phyloP scores from a whole-genome alignment of 208 protist genomes.

The Herpetomonas tarakana region DNA sequence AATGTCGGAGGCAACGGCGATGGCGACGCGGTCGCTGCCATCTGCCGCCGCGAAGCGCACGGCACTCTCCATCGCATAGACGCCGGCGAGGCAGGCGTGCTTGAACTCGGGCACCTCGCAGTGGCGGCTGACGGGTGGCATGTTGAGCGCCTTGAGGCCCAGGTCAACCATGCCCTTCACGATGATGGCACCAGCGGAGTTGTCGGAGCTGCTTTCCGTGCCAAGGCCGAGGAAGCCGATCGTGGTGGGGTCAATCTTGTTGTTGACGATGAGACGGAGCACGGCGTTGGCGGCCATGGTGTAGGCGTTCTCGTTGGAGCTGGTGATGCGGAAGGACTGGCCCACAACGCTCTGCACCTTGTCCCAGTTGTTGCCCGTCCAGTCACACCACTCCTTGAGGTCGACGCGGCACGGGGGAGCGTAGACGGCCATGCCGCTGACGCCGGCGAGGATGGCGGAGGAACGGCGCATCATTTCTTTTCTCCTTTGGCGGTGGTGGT shows the following conservation, averaged over 20 bases:
- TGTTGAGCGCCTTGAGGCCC: slow-evolving; percentile 57
- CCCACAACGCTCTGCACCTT: slow-evolving; percentile 89
- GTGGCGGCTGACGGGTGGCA: slow-evolving; percentile 72
- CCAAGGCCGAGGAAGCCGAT: slow-evolving; percentile 88
- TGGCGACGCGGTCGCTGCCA: slow-evolving; percentile 65
- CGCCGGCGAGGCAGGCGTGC: slow-evolving; percentile 89
- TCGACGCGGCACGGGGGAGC: slow-evolving; percentile 79
- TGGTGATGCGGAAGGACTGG: slow-evolving; percentile 84
- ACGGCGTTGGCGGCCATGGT: slow-evolving; percentile 89
- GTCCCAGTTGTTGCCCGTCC: slow-evolving; percentile 89
- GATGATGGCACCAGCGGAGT: slow-evolving; percentile 89
- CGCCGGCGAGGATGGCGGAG: slow-evolving; percentile 42
- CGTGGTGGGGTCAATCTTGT: slow-evolving; percentile 78
- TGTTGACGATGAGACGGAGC: slow-evolving; percentile 84
- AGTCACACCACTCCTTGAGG: slow-evolving; percentile 85
- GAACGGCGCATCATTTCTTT: slow-evolving; percentile 57
- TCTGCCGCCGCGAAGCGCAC: slow-evolving; percentile 64
- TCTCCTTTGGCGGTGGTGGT: slow-evolving; percentile 5
- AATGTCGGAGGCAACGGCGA: slow-evolving; percentile 88
- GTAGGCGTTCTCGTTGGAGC: slow-evolving; percentile 87
- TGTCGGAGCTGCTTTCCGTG: slow-evolving; percentile 87
- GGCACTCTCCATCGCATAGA: slow-evolving; percentile 88
- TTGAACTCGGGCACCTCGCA: slow-evolving; percentile 93
- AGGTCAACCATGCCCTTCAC: slow-evolving; percentile 91
- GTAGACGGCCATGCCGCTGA: slow-evolving; percentile 87